phyloP scores from a whole-genome alignment of 441 rosid species.

The Sinapis alba region DNA sequence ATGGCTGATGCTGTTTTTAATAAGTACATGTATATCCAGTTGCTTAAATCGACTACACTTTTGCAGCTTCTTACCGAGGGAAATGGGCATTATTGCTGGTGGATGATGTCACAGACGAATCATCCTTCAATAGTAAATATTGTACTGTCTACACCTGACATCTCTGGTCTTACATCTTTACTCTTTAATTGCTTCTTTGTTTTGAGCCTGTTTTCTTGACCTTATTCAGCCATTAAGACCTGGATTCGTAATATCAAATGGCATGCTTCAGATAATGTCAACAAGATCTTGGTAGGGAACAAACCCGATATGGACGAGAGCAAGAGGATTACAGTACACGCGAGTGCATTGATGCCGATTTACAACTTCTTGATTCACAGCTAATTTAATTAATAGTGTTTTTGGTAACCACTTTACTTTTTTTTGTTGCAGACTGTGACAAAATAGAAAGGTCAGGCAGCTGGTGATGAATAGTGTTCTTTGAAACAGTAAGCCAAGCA shows the following conservation, averaged over 20 bases:
- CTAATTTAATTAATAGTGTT: neutral
- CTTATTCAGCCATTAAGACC: slow-evolving; percentile 60
- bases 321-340: too few relatives aligned
- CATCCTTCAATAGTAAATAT: slow-evolving; percentile 69
- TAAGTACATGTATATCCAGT: neutral
- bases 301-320: slow-evolving; percentile 27
- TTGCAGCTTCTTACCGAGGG: slow-evolving; percentile 70
- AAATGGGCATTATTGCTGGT: slow-evolving; percentile 75
- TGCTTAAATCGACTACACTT: neutral
- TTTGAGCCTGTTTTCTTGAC: slow-evolving; percentile 12
- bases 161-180: neutral
- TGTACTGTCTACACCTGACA: slow-evolving; percentile 13
- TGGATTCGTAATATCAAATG: slow-evolving; percentile 79
- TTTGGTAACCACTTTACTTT: neutral
- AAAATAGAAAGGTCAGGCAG: slow-evolving; percentile 77
- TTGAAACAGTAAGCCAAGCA: slow-evolving; percentile 66
- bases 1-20: too few relatives aligned
- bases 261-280: slow-evolving; percentile 78
- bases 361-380: neutral
- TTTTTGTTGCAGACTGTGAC: slow-evolving; percentile 48
- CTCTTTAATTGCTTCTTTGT: neutral
- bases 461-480: slow-evolving; percentile 79
- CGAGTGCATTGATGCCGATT: neutral
- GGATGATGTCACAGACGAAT: slow-evolving; percentile 79
- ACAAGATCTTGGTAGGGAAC: slow-evolving; percentile 75